A percentile compares a stretch with the other conserved stretches of the same genome.
These are phyloP conservation scores for Trametes villosa DNA, from an alignment of 768 basidiomycete genomes.

Conservation along the genomic window DNA sequence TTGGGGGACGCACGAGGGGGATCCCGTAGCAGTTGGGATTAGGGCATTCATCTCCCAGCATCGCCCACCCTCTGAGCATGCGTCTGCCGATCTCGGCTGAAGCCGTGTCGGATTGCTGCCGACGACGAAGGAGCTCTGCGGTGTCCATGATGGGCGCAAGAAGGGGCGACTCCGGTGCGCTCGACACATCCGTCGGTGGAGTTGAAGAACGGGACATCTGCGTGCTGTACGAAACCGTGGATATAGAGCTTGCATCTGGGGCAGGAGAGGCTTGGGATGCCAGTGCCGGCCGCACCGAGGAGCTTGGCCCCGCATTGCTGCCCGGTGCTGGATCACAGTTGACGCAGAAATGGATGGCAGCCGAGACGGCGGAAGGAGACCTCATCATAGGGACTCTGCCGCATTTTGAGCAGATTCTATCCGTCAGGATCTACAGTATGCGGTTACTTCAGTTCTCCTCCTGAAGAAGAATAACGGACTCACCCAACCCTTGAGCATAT, in stretches of 20 bases:
- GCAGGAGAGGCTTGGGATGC: not conserved
- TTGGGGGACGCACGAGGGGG: conserved; percentile 83
- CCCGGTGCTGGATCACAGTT: conserved; percentile 50
- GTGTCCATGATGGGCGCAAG: conserved; percentile 70
- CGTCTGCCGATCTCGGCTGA: conserved; percentile 79
- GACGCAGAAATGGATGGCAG: conserved; percentile 55
- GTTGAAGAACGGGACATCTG: conserved; percentile 65
- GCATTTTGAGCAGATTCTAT: conserved; percentile 66
- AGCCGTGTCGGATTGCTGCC: conserved; percentile 81
- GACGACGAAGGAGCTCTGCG: conserved; percentile 64
- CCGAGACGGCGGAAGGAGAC: conserved; percentile 57
- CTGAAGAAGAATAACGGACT: conserved; percentile 18
- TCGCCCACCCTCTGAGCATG: conserved; percentile 82
- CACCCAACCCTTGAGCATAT: conserved; percentile 82
- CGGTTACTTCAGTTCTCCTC: too few relatives aligned
- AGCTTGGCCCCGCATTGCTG: conserved; percentile 2
- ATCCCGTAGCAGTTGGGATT: conserved; percentile 72
- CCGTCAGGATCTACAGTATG: conserved; percentile 59
- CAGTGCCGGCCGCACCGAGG: not conserved
- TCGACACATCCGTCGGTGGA: conserved; percentile 77
- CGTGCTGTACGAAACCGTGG: conserved; percentile 49
- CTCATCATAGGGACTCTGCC: conserved; percentile 69
- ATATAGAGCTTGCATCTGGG: conserved; percentile 8
- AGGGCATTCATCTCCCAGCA: conserved; percentile 88
- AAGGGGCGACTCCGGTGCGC: conserved; percentile 59